phyloP scores from a whole-genome alignment of 2,329 filamentous ascomycete genomes.

The Fusarium sp. region DNA sequence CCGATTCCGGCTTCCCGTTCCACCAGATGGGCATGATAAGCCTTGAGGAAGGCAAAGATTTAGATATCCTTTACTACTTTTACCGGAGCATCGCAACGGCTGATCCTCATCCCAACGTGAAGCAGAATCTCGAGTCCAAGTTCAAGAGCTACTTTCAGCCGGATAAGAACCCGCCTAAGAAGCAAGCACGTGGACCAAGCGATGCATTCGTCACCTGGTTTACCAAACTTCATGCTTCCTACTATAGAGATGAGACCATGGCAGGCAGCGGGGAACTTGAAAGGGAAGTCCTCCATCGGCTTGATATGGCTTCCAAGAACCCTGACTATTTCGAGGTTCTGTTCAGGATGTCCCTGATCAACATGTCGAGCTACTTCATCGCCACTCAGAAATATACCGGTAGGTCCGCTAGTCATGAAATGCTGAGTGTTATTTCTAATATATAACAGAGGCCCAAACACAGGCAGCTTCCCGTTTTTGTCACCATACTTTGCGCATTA shows the following conservation, averaged over 20 bases:
- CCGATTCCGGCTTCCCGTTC: conserved; percentile 81
- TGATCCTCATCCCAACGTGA: conserved; percentile 78
- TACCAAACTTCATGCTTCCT: conserved; percentile 83
- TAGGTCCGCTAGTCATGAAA: conserved; percentile 38
- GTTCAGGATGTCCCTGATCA: conserved; percentile 84
- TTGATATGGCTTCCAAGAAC: conserved; percentile 77
- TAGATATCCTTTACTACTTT: conserved; percentile 88
- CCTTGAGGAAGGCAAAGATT: conserved; percentile 78
- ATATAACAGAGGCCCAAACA: conserved; percentile 57
- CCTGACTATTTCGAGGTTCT: conserved; percentile 71
- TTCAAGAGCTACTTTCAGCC: conserved; percentile 67
- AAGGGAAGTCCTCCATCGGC: conserved; percentile 81
- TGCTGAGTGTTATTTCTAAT: background rate
- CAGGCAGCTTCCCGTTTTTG: conserved; percentile 58
- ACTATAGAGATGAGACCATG: conserved; percentile 80
- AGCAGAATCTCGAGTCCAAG: conserved; percentile 80
- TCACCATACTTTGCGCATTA: conserved; percentile 78
- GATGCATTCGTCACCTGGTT: conserved; percentile 83
- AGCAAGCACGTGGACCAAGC: conserved; percentile 51
- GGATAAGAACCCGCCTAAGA: conserved; percentile 44
- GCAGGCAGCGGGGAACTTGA: conserved; percentile 82
- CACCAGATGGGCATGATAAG: conserved; percentile 92
- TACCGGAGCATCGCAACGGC: conserved; percentile 82
- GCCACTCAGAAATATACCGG: conserved; percentile 55
- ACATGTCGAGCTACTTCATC: conserved; percentile 83